phyloP scores from a whole-genome alignment of 163 green algal species.

The Botryococcus braunii region DNA sequence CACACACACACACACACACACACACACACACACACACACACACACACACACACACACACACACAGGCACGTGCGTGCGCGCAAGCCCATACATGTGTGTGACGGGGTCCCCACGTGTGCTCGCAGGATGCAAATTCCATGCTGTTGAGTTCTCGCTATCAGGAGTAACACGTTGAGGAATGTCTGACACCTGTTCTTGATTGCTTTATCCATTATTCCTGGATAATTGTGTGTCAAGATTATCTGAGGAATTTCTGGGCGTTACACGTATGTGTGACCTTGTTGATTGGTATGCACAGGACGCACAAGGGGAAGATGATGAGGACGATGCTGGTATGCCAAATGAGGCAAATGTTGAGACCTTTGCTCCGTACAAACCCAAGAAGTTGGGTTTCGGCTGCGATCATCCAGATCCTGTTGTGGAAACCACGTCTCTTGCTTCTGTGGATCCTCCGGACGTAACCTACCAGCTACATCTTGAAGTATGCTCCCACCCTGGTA shows the following conservation, averaged over 20 bases:
- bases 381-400: conserved; percentile 35
- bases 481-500: no score
- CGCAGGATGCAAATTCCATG: background rate
- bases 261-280: background rate
- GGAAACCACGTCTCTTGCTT: conserved; percentile 51
- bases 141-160: background rate
- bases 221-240: background rate
- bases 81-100: no score
- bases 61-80: no score
- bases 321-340: conserved; percentile 26
- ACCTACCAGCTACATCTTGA: conserved; percentile 23
- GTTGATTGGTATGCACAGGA: background rate
- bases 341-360: conserved; percentile 20
- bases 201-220: background rate
- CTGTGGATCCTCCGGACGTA: conserved; percentile 54
- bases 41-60: no score
- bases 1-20: no score
- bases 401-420: conserved; percentile 64
- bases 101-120: background rate
- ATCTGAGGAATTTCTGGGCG: background rate
- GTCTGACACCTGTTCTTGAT: no score
- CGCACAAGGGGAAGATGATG: conserved; percentile 23
- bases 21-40: no score
- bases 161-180: conserved; percentile 1
- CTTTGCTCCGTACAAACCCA: conserved; percentile 31